Evolutionary conservation across 1,284 basidiomycete species (phyloP).

Genomic region (Austroboletus niveus): DNA sequence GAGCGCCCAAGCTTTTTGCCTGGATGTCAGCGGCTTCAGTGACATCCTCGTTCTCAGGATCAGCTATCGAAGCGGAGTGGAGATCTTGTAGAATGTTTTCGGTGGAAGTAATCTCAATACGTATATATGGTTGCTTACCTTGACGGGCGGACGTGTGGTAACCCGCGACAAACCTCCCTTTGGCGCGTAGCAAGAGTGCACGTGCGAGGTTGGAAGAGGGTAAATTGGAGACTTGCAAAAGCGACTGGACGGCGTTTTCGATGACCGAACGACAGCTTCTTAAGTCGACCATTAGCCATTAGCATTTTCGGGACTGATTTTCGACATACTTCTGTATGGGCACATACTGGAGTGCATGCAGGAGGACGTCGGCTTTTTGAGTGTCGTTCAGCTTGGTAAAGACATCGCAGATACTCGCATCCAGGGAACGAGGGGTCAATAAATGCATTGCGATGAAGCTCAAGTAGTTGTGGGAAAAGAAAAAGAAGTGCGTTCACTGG

Average conservation of each 20-base stretch:
- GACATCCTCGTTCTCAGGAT: slow-evolving; percentile 63
- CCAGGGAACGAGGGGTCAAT: slow-evolving; percentile 33
- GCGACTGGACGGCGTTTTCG: slow-evolving; percentile 73
- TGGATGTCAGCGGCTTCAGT: not conserved
- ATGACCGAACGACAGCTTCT: slow-evolving; percentile 36
- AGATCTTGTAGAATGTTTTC: slow-evolving; percentile 32
- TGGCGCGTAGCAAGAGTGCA: slow-evolving; percentile 62
- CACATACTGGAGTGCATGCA: slow-evolving; percentile 59
- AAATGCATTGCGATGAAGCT: too few species aligned
- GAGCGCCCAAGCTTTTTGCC: not conserved
- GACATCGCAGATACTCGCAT: slow-evolving; percentile 67
- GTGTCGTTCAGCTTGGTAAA: slow-evolving; percentile 53
- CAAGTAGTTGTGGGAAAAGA: too few species aligned
- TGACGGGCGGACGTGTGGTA: slow-evolving; percentile 61
- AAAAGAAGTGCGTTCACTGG: too few species aligned
- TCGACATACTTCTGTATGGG: slow-evolving; percentile 44
- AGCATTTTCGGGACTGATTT: too few species aligned
- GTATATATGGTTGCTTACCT: slow-evolving; percentile 37
- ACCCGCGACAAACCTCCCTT: slow-evolving; percentile 57
- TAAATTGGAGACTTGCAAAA: slow-evolving; percentile 55
- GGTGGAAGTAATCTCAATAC: not conserved
- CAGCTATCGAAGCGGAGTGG: slow-evolving; percentile 57
- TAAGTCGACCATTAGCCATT: too few species aligned
- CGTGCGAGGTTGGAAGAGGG: slow-evolving; percentile 53
- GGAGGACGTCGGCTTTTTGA: slow-evolving; percentile 64